Evolutionary conservation across 768 basidiomycete species (phyloP).

Genomic region (Gymnopilus dilepis): DNA sequence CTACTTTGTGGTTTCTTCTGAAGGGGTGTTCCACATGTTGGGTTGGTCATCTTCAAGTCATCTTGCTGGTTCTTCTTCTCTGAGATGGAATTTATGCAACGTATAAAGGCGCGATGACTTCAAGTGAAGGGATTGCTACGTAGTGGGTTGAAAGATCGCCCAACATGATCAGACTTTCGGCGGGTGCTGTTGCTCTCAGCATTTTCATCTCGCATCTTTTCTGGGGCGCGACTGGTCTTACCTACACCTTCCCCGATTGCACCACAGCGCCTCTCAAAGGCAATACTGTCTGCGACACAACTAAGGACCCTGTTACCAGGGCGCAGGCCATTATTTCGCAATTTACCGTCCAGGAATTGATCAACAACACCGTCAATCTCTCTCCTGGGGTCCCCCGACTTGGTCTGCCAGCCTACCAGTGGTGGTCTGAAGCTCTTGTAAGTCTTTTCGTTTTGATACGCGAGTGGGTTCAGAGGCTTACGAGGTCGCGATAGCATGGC

Average conservation of each 20-base stretch:
- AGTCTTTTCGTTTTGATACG: conserved; percentile 17
- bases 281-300: conserved; percentile 53
- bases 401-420: conserved; percentile 61
- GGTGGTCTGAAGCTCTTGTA: conserved; percentile 68
- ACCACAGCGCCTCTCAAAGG: conserved; percentile 47
- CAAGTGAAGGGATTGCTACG: too few relatives aligned
- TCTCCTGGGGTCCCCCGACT: conserved; percentile 59
- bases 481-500: conserved; percentile 48
- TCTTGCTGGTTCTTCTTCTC: neutral
- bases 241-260: conserved; percentile 55
- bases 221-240: conserved; percentile 14
- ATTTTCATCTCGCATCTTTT: conserved; percentile 20
- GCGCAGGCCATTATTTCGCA: conserved; percentile 54
- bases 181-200: conserved; percentile 9
- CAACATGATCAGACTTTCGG: conserved; percentile 19
- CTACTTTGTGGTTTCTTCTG: neutral
- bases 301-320: conserved; percentile 47
- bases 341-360: conserved; percentile 57
- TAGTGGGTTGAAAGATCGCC: neutral
- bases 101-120: neutral
- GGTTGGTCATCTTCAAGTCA: too few relatives aligned
- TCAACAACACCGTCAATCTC: conserved; percentile 53
- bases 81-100: neutral
- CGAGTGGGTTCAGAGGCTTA: neutral
- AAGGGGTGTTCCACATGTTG: neutral